phyloP scores from a whole-genome alignment of 176 grass and related monocot species.

The Cenchrus fungigraminus region DNA sequence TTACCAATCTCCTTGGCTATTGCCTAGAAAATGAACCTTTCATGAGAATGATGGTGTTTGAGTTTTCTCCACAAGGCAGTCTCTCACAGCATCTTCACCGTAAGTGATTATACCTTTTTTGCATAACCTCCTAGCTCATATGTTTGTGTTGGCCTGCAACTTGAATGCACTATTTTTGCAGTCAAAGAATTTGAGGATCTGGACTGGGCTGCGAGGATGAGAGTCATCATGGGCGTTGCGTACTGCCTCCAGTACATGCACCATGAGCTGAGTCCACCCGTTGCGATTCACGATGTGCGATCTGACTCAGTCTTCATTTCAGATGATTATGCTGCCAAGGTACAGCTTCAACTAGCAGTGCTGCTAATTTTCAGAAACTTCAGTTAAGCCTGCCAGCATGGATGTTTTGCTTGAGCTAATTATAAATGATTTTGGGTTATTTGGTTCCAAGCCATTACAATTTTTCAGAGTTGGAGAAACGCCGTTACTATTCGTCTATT shows the following conservation, averaged over 20 bases:
- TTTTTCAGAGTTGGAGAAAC: too few relatives aligned
- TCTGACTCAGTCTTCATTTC: conserved; percentile 71
- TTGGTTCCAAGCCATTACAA: too few relatives aligned
- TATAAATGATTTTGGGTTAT: neutral
- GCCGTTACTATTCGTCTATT: too few relatives aligned
- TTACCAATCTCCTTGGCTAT: conserved; percentile 84
- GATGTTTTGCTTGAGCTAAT: neutral
- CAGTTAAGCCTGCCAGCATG: neutral
- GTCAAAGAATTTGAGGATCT: conserved; percentile 88
- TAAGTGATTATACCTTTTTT: conserved; percentile 48
- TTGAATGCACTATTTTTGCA: conserved; percentile 52
- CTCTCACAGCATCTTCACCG: conserved; percentile 90
- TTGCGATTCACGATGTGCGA: conserved; percentile 52
- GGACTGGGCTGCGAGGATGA: conserved; percentile 88
- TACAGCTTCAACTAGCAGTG: conserved; percentile 35
- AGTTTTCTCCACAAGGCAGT: conserved; percentile 86
- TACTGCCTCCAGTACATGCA: conserved; percentile 96
- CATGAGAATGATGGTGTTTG: conserved; percentile 95
- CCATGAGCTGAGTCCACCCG: conserved; percentile 75
- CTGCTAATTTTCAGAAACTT: neutral
- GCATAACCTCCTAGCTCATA: neutral
- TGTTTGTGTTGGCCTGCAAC: neutral
- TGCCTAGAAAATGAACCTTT: conserved; percentile 87
- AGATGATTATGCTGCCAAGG: conserved; percentile 92
- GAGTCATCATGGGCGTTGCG: conserved; percentile 83